Evolutionary conservation across 495 filamentous ascomycete genomes (phyloP).

Genomic region (Daldinia childiae): DNA sequence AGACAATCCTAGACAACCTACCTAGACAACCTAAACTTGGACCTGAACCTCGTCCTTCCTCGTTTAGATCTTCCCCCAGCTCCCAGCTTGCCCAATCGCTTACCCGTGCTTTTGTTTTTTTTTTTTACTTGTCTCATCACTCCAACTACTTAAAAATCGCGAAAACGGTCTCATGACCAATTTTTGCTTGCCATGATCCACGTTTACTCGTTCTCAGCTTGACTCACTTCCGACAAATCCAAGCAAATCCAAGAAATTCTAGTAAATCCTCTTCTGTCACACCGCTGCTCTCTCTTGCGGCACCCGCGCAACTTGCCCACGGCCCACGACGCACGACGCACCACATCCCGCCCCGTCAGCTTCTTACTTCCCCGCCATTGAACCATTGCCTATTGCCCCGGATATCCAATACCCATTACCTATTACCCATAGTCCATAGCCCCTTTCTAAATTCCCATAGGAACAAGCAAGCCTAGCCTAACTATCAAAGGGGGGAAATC

Average conservation of each 20-base stretch:
- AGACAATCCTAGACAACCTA: conserved; percentile 10
- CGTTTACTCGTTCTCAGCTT: conserved; percentile 28
- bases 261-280: conserved; percentile 25
- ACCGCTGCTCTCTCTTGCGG: conserved; percentile 25
- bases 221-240: conserved; percentile 25
- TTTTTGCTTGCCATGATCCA: conserved; percentile 34
- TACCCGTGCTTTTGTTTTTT: conserved; percentile 19
- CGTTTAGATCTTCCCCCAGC: conserved; percentile 40
- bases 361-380: conserved; percentile 43
- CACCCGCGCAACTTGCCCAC: conserved; percentile 27
- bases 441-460: conserved; percentile 25
- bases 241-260: conserved; percentile 11
- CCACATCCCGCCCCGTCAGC: conserved; percentile 44
- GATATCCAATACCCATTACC: conserved; percentile 5
- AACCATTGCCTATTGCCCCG: conserved; percentile 4
- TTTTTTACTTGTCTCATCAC: conserved; percentile 37
- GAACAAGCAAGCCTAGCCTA: conserved; percentile 23
- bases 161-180: conserved; percentile 44
- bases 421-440: conserved; percentile 2
- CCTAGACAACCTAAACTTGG: conserved; percentile 4
- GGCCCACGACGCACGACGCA: conserved; percentile 34
- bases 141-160: conserved; percentile 36
- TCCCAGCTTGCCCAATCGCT: conserved; percentile 29
- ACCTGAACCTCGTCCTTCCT: conserved; percentile 37
- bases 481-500: conserved; percentile 24